Base-by-base conservation (phyloP, 345 rosid species). In the Eucalyptus victrix region DNA sequence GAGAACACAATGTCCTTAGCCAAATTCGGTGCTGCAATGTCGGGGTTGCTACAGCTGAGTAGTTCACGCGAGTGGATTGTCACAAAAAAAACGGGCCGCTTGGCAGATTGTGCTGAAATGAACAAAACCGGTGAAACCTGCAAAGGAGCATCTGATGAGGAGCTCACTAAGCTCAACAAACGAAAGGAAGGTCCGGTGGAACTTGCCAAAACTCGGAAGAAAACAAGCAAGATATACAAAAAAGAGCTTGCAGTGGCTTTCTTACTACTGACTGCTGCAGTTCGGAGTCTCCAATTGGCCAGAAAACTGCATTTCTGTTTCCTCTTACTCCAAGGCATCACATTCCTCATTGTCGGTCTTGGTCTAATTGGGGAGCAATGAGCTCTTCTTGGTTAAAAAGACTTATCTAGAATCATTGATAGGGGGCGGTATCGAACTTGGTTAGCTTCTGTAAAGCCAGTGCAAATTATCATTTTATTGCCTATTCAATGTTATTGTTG, bases 1-100 rank as follows among this genome's bases (percentile, higher is more conserved):
- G 90, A 89, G 89, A 89, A 87, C 89, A 87, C 90, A 37, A 87
- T 90, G 91, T 90, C 91, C 58, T 42, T 90, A 42, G 58, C 89
- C 51, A 90, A 90, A 65, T 87, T 87, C 30, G 8, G 85, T 18
- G 87, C 89, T 2, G 80, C 58, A n/a, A 65, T 87, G 5, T 90
- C 89, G 18, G 91, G 91, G 45, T 69, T 90, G 72, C 60, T 87
- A 34, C 89, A 58, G 87, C 89, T 90, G 9, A 87, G 89, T 26
- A 87, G 88, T 58, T 76, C 89, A 4, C 88, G 28, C 13, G 89
- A 90, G 65, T 90, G 91, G 91, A 86, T 90, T 3, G 91, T 88
- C 50, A 90, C 91, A 69, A 90, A 90, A 24, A 90, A 90, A 69
- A 67, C 89, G 2, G 89, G 91, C 21, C 87, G 67, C 34, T 76